Conservation (phyloP, 768 basidiomycete genomes). For the Inosperma sp. region DNA sequence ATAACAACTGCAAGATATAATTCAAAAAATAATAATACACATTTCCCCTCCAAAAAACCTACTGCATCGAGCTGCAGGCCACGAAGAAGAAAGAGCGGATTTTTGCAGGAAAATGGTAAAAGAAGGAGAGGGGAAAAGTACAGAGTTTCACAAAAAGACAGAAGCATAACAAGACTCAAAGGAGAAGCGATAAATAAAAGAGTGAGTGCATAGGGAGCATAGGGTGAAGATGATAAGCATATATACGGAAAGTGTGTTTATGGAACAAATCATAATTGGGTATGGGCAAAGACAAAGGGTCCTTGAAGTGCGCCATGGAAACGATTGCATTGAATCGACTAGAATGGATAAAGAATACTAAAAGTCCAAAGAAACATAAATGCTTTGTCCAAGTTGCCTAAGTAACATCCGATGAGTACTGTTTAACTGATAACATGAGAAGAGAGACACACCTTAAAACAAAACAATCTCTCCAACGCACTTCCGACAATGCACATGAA, state of each 20-base stretch:
- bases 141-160: too few species aligned
- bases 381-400: background rate
- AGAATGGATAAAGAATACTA: too few species aligned
- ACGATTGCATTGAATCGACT: too few species aligned
- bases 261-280: too few species aligned
- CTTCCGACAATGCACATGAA: conserved; percentile 34
- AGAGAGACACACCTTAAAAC: conserved; percentile 35
- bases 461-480: conserved; percentile 37
- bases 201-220: too few species aligned
- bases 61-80: conserved; percentile 9
- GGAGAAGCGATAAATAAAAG: too few species aligned
- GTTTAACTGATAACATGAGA: background rate
- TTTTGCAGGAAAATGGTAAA: conserved; percentile 22
- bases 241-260: too few species aligned
- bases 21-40: conserved; percentile 4
- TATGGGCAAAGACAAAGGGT: too few species aligned
- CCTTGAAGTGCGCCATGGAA: too few species aligned
- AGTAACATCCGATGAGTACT: background rate
- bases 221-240: too few species aligned
- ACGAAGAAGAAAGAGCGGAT: background rate
- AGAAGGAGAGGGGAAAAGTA: conserved; percentile 15
- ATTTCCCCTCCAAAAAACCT: conserved; percentile 11
- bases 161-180: too few species aligned
- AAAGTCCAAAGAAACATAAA: too few species aligned
- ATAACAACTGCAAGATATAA: background rate